Evolutionary conservation across 495 filamentous ascomycete species (phyloP), one percentile per base, ranked within the genome.

Genomic region (Aspergillus coremiiformis): DNA sequence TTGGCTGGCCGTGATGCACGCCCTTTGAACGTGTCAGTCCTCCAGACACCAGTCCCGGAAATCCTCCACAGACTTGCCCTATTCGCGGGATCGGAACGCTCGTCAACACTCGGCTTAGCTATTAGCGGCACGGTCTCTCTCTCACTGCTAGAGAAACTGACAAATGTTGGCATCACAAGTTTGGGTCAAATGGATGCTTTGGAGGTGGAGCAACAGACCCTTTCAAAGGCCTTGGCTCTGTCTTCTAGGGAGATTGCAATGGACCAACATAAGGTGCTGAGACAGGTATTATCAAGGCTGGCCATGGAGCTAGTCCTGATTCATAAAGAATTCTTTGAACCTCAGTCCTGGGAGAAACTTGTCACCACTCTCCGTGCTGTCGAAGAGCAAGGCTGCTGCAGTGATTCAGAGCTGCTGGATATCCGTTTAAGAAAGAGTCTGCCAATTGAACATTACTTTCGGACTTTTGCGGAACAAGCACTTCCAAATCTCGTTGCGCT

Each of bases 181-280:
- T 65, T 90, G 47, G 72, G 74, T 11, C 80, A 84, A 55, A 72
- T 89, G 45, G 73, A 79, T 47, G 77, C 83, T 22, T 68, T 90
- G 1, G 81, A 87, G 59, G 64, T 76, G 1, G 87, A 90, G 60
- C 70, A 87, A 47, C 76, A 80, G 5, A 70, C 77, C 3, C 66
- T 90, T 39, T 81, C 80, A 10, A 73, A 74, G 50, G 69, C 76
- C 29, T 61, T 86, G 4, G 66, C 77, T 29, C 51, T 59, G 4
- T 76, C 70, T 69, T 60, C 72, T 66, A 22, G 67, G 42, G 66
- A 75, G 11, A 66, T 84, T 47, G 58, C 71, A 1, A 64, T 72
- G 15, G 71, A 79, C 47, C 73, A 79, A 23, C 58, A 73, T 17
- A 60, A 56, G 21, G 70, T 75, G 29, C 71, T 81, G 12, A 72